Evolutionary conservation across 768 basidiomycete genomes (phyloP), one percentile per base, ranked within the genome.

Genomic region (Cyathus striatus): DNA sequence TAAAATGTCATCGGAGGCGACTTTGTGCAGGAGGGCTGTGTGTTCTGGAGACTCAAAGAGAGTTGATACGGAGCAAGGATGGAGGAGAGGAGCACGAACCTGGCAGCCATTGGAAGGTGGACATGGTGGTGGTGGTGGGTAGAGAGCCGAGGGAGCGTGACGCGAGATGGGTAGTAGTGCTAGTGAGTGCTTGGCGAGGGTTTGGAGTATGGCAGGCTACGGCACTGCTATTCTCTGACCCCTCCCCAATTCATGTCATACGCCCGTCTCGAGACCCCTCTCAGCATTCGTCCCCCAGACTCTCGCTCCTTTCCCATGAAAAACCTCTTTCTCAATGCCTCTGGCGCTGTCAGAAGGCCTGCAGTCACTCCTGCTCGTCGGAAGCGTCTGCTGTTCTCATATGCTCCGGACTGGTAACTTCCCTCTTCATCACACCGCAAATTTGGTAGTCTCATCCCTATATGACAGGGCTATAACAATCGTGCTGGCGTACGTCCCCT

Each of bases 341-440:
- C 43, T 16, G 44, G 53, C 12, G 40, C 48, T 22, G 38, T 54
- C 41, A 48, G 49, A 37, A 43, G 51, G 6, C 56, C 57, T 20
- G 55, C 10, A 17, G 26, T 71, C 26, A 51, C 65, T 23, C 26
- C 65, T 20, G 40, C 52, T 18, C 54, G 69, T 38, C 62, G 66
- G 24, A 59, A 66, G 45, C 64, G 68, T 45, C 60, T 87, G 7
- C 46, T 86, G 17, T 53, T 68, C 30, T 83, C 83, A 3, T 90
- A 90, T 63, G 73, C 76, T 18, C 83, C 85, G 0, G 88, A 90
- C 53, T 90, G 88, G 87, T 88, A 47, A 42, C 78, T 47, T 13
- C 36, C 14, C 10, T 47, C 25, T n/a, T 38, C 22, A 27, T 20
- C 22, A n/a, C n/a, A n/a, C 21, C n/a, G 30, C 26, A 32, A 18